Evolutionary conservation across 2,329 filamentous ascomycete genomes (phyloP), one percentile per base, ranked within the genome.

Genomic region (Ophiostoma sp.): DNA sequence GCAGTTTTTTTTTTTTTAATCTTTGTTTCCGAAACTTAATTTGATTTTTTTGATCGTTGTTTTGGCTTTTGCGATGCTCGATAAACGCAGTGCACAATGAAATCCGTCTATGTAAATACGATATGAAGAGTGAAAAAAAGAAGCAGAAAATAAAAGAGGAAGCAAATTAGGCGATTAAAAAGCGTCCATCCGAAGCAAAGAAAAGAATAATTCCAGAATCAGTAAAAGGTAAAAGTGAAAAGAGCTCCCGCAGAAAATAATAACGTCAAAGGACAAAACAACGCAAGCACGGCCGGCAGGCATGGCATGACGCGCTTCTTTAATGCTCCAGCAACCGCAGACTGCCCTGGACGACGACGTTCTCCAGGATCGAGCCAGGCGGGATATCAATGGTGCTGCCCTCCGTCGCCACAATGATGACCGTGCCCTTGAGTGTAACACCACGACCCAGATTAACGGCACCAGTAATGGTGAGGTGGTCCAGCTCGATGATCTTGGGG

Each of bases 331-430:
- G 84, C 78, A 91, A 83, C 80, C 89, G 88, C 89, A 99, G 89
- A 84, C 94, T 97, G 80, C 96, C 96, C 88, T 99, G 96, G 73
- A 99, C 96, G 70, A 99, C 96, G 17, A 98, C 96, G 85, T 99
- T 99, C 89, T 99, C 96, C 74, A 99, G 89, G 79, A 99, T 93
- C 25, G 95, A 98, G 82, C 96, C 96, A 25, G 96, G 95, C 71
- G 96, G 96, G 79, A 99, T 92, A 82, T 99, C 96, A 80, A 99
- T 99, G 76, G 96, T 99, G 87, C 93, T 95, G 78, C 95, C 95
- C 85, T 99, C 96, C 64, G 94, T 98, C 36, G 96, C 96, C 71
- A 99, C 96, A 78, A 99, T 99, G 82, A 99, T 99, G 83, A 99
- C 96, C 39, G 96, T 99, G 76, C 94, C 96, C 90, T 99, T 99